Evolutionary conservation across 140 eudicot species (phyloP).

Genomic region (Bidens hawaiensis): DNA sequence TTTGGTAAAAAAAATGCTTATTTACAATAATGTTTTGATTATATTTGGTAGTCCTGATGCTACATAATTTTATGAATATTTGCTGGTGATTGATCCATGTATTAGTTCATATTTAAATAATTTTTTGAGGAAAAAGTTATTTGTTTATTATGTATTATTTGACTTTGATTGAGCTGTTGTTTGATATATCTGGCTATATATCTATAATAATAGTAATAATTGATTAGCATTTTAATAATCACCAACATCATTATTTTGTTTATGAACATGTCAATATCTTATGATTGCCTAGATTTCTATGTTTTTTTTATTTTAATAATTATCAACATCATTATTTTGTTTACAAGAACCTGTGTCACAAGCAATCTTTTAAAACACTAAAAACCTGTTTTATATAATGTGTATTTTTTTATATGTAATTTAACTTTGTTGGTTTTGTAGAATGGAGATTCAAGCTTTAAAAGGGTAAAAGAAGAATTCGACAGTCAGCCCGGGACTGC

Average conservation of each 20-base stretch:
- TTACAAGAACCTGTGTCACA: neutral
- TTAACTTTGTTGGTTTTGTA: constrained; percentile 21
- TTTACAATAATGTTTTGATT: neutral
- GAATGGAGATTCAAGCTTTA: constrained; percentile 59
- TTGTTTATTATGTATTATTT: constrained; percentile 16
- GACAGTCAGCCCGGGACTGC: constrained; percentile 41
- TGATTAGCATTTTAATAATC: neutral
- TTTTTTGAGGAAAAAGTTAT: neutral
- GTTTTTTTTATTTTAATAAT: neutral
- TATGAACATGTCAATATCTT: constrained; percentile 1
- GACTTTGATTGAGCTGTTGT: constrained; percentile 17
- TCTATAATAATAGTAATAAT: constrained; percentile 5
- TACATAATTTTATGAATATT: too few species aligned
- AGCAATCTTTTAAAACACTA: neutral
- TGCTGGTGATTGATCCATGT: neutral
- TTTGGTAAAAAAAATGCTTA: too few species aligned
- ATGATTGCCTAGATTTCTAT: neutral
- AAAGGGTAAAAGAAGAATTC: constrained; percentile 45
- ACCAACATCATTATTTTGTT: constrained; percentile 4
- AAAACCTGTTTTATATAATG: too few species aligned
- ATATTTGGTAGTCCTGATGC: too few species aligned
- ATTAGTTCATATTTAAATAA: neutral
- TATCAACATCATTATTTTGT: neutral
- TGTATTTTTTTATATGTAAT: neutral
- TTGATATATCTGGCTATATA: constrained; percentile 11